Base-by-base conservation (phyloP, 208 protist species). In the Acanthamoeba sp. region DNA sequence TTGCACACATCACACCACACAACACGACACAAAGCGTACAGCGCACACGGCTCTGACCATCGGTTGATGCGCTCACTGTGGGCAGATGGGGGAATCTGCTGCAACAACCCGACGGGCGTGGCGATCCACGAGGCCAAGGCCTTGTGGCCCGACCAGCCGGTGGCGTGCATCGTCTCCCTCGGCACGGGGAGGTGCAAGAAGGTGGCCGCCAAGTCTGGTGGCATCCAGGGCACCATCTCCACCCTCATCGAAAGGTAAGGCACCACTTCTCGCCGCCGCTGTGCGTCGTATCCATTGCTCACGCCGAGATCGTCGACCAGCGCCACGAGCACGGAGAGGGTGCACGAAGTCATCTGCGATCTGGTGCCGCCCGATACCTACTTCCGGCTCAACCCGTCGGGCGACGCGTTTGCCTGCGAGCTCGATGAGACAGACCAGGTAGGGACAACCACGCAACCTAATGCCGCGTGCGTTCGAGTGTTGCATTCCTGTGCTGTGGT, bases 71-170 rank as follows among this genome's bases (percentile, higher is more conserved):
- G n/a, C n/a, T n/a, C n/a, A n/a, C n/a, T n/a, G n/a, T n/a, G n/a
- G n/a, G n/a, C 36, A 95, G 80, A 92, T 48, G 93, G 93, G 4
- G 93, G 66, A 2, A 92, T 95, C 24, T 64, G 50, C 6, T 62
- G 52, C 50, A 95, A 95, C 40, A 95, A 95, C 29, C 93, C 93
- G 42, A 71, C 93, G 10, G 93, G 50, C 1, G 84, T 76, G 42
- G 93, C 93, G 22, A 95, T 95, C 59, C 93, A 95, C 84, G 93
- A 95, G 48, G 93, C 93, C 34, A 92, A 93, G 64, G 57, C 36
- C 16, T 36, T 95, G 38, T 95, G 82, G 82, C 93, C 93, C 16
- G 48, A 95, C 29, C 42, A 55, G n/a, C 36, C 57, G 20, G 64
- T 95, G 20, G 93, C 50, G 3, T 89, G 62, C 62, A 73, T 95